Percentiles rank a stretch among this genome's conserved stretches.
phyloP scores from a whole-genome alignment of 805 yeast species.

The Yueomyces sp. region DNA sequence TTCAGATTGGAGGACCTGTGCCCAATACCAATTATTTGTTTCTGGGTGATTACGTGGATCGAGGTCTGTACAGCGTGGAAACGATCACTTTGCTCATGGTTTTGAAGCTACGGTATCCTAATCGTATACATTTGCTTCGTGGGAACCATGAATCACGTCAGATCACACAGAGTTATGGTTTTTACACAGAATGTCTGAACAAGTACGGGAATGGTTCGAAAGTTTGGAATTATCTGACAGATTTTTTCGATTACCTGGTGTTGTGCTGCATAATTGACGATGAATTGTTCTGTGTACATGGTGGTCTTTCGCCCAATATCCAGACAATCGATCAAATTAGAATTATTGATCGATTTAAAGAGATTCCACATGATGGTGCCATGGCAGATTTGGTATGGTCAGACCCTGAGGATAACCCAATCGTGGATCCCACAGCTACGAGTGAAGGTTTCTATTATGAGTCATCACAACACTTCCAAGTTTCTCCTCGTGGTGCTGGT shows the following conservation, averaged over 20 bases:
- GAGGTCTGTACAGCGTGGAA: constrained; percentile 89
- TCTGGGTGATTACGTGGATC: constrained; percentile 90
- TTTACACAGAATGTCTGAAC: constrained; percentile 84
- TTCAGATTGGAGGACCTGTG: constrained; percentile 83
- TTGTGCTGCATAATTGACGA: constrained; percentile 84
- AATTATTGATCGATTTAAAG: constrained; percentile 81
- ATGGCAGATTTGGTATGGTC: constrained; percentile 99
- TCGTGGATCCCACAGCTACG: constrained; percentile 19
- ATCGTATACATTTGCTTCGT: constrained; percentile 65
- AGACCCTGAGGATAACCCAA: constrained; percentile 79
- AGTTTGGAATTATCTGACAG: constrained; percentile 88
- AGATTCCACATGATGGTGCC: constrained; percentile 97
- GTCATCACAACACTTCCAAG: constrained; percentile 48
- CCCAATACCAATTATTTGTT: constrained; percentile 91
- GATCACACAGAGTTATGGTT: constrained; percentile 94
- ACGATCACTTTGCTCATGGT: constrained; percentile 77
- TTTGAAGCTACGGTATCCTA: constrained; percentile 78
- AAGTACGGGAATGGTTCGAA: constrained; percentile 63
- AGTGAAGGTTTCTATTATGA: constrained; percentile 13
- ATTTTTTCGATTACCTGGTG: constrained; percentile 81
- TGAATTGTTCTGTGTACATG: constrained; percentile 87
- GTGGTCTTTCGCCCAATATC: constrained; percentile 90
- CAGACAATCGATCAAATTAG: constrained; percentile 87
- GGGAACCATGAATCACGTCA: constrained; percentile 97
- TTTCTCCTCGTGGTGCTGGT: constrained; percentile 96